Conservation (phyloP, 2,329 filamentous ascomycete genomes). For the Cercospora sesami region DNA sequence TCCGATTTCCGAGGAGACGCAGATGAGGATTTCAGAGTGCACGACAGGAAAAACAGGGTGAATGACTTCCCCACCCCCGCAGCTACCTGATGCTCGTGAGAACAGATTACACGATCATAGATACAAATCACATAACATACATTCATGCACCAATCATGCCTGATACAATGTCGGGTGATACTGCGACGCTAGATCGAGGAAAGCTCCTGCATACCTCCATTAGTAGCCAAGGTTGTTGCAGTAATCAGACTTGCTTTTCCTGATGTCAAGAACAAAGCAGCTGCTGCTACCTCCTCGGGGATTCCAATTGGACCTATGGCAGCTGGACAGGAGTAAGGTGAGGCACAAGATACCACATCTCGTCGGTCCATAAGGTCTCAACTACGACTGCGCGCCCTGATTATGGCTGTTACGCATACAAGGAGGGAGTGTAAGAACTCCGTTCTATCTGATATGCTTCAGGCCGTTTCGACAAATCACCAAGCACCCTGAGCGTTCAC, state of each 20-base stretch:
- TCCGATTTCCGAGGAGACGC: not conserved
- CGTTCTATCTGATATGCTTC: not conserved
- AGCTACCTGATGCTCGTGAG: not conserved
- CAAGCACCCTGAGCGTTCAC: not conserved
- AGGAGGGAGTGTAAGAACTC: not conserved
- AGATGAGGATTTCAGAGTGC: not conserved
- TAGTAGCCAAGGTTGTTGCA: not conserved
- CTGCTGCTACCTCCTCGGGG: not conserved
- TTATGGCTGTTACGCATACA: not conserved
- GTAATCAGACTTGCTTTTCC: not conserved
- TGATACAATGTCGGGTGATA: not conserved
- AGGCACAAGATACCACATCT: not conserved
- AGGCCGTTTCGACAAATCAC: not conserved
- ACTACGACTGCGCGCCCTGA: not conserved
- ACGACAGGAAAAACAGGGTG: not conserved
- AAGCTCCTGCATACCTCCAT: not conserved
- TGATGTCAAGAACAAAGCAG: not conserved
- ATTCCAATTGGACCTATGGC: not conserved
- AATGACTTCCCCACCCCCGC: not conserved
- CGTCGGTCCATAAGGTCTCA: too few relatives aligned
- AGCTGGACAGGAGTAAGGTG: not conserved
- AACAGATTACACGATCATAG: not conserved
- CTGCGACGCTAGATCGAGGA: not conserved
- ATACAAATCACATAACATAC: not conserved
- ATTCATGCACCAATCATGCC: not conserved